Percentiles rank a stretch among this genome's conserved stretches.
These are phyloP conservation scores for Cyberlindnera xishuangbannaensis DNA, from an alignment of 805 yeast genomes.

Conservation along the genomic window DNA sequence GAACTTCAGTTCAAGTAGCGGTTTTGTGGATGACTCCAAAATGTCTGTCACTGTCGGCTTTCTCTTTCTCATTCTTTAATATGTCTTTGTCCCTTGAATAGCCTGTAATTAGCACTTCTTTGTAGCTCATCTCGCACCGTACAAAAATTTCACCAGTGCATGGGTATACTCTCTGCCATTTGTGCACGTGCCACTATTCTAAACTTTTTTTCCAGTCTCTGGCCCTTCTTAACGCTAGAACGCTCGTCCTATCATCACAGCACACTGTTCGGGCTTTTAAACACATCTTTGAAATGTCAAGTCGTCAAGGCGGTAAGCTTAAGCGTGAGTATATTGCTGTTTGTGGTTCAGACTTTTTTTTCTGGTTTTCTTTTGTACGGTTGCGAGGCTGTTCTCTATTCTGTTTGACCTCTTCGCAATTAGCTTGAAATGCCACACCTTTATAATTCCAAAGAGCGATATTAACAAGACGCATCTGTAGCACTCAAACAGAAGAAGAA, in stretches of 20 bases:
- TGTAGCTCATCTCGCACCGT: background rate
- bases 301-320: conserved; percentile 96
- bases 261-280: too few species aligned
- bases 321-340: conserved; percentile 51
- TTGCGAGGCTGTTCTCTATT: too few species aligned
- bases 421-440: background rate
- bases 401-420: background rate
- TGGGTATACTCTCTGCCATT: background rate
- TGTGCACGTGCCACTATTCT: background rate
- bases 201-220: conserved; percentile 1
- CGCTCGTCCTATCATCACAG: too few species aligned
- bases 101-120: background rate
- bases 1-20: conserved; percentile 32
- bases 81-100: background rate
- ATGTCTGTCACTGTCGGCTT: conserved; percentile 12
- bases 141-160: too few species aligned
- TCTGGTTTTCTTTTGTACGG: too few species aligned
- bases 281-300: conserved; percentile 70
- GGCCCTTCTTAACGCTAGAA: too few species aligned
- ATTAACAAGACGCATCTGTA: too few species aligned
- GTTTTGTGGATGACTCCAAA: conserved; percentile 21
- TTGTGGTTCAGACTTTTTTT: background rate
- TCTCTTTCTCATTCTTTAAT: conserved; percentile 8
- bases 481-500: conserved; percentile 68
- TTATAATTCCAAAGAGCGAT: too few species aligned